Evolutionary conservation across 192 early-diverging fungal species (phyloP).

Genomic region (Entomortierella lignicola): DNA sequence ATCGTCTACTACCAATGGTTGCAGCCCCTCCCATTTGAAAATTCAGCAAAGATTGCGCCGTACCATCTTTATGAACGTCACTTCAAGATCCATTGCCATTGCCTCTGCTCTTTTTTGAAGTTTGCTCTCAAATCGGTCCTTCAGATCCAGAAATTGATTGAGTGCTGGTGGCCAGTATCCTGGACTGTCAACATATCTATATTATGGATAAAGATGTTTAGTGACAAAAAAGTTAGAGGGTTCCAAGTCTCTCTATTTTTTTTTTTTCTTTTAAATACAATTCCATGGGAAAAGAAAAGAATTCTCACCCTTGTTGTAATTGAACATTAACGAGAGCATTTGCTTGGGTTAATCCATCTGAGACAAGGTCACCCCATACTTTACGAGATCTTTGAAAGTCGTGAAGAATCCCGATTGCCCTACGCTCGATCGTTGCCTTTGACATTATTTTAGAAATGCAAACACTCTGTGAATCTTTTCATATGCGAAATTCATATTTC

Average conservation of each 20-base stretch:
- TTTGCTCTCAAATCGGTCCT: slow-evolving; percentile 44
- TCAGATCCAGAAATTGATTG: slow-evolving; percentile 48
- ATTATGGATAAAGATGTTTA: neutral
- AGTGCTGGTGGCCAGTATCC: slow-evolving; percentile 49
- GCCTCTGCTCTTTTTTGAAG: slow-evolving; percentile 38
- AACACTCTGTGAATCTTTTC: no score
- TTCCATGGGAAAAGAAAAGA: no score
- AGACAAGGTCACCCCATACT: slow-evolving; percentile 67
- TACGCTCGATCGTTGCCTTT: slow-evolving; percentile 52
- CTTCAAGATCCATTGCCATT: slow-evolving; percentile 31
- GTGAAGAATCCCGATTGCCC: slow-evolving; percentile 32
- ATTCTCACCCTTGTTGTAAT: slow-evolving; percentile 56
- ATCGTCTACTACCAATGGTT: neutral
- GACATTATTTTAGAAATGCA: slow-evolving; percentile 39
- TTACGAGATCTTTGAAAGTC: slow-evolving; percentile 53
- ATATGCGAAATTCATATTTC: no score
- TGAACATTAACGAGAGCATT: slow-evolving; percentile 74
- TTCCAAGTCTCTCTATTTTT: neutral
- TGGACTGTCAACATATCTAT: slow-evolving; percentile 46
- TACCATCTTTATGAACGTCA: slow-evolving; percentile 59
- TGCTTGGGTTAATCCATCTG: slow-evolving; percentile 78
- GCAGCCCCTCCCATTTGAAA: no score
- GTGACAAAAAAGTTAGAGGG: neutral
- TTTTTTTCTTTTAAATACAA: neutral
- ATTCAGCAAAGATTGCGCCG: neutral